Percentiles rank a stretch among this genome's conserved stretches.
Evolutionary conservation across 805 yeast genomes (phyloP).

Genomic region (Sugiyamaella floridensis): DNA sequence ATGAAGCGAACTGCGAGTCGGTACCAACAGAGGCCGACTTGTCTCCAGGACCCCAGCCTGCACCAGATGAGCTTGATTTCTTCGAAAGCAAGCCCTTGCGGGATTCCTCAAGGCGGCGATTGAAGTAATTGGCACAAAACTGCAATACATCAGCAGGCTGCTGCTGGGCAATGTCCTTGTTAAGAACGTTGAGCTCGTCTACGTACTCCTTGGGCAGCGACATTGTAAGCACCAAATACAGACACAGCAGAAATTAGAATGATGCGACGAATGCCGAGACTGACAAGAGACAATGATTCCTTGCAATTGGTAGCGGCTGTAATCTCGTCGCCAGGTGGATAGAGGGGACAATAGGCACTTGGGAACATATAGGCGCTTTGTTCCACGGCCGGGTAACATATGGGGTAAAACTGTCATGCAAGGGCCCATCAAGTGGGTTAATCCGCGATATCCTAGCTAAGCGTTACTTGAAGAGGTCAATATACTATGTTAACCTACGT

Average conservation of each 20-base stretch:
- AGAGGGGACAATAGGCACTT: neutral
- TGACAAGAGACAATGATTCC: neutral
- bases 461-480: too few species aligned
- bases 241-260: neutral
- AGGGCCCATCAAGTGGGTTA: neutral
- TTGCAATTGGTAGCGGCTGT: neutral
- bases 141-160: constrained; percentile 66
- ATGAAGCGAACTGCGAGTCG: constrained; percentile 3
- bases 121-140: constrained; percentile 70
- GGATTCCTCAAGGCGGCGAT: constrained; percentile 44
- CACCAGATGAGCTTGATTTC: neutral
- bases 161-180: constrained; percentile 45
- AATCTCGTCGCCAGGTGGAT: neutral
- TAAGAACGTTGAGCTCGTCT: constrained; percentile 57
- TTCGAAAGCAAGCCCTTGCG: constrained; percentile 4
- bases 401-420: neutral
- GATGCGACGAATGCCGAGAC: neutral
- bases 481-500: too few species aligned
- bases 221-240: constrained; percentile 18
- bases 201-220: constrained; percentile 34
- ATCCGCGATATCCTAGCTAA: too few species aligned
- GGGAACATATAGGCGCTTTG: neutral
- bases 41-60: constrained; percentile 1
- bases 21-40: neutral
- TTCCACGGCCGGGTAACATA: neutral